phyloP scores from a whole-genome alignment of 148 eudicot species.

The Diospyros kaki region DNA sequence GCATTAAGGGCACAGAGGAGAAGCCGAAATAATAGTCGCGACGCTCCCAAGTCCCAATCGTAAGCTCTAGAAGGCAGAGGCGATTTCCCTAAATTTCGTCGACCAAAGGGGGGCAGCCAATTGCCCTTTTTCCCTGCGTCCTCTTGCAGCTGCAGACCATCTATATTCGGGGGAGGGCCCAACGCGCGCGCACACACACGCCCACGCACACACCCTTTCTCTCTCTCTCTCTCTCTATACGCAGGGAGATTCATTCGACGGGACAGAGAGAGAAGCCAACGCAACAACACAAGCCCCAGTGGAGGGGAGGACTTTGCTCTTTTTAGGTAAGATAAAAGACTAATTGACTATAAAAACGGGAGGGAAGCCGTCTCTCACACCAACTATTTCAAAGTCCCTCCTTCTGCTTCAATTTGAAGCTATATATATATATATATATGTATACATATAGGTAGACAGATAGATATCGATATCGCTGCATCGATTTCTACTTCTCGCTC shows the following conservation, averaged over 20 bases:
- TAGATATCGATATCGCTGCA: too few species aligned
- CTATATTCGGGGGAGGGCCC: not conserved
- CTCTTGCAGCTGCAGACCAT: too few species aligned
- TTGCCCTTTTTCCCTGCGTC: too few species aligned
- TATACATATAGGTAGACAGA: too few species aligned
- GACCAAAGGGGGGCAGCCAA: too few species aligned
- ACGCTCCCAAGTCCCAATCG: too few species aligned
- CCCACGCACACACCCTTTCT: not conserved
- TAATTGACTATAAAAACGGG: slow-evolving; percentile 14
- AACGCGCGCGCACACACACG: not conserved
- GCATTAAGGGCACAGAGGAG: too few species aligned
- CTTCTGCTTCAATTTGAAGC: slow-evolving; percentile 70
- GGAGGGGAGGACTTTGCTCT: not conserved
- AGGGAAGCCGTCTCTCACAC: slow-evolving; percentile 19
- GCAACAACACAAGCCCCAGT: too few species aligned
- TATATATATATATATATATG: slow-evolving; percentile 25
- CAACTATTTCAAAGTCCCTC: slow-evolving; percentile 19
- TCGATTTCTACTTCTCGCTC: slow-evolving; percentile 7
- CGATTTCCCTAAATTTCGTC: too few species aligned
- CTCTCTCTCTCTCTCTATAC: not conserved
- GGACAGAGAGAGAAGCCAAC: not conserved
- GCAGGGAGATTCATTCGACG: not conserved
- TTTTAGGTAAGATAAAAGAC: slow-evolving; percentile 4
- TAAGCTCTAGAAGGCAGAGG: too few species aligned
- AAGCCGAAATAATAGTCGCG: too few species aligned